Percentiles rank a stretch among this genome's conserved stretches.
These are phyloP conservation scores for Neurospora sp. DNA, from an alignment of 495 filamentous ascomycete species.

Conservation along the genomic window DNA sequence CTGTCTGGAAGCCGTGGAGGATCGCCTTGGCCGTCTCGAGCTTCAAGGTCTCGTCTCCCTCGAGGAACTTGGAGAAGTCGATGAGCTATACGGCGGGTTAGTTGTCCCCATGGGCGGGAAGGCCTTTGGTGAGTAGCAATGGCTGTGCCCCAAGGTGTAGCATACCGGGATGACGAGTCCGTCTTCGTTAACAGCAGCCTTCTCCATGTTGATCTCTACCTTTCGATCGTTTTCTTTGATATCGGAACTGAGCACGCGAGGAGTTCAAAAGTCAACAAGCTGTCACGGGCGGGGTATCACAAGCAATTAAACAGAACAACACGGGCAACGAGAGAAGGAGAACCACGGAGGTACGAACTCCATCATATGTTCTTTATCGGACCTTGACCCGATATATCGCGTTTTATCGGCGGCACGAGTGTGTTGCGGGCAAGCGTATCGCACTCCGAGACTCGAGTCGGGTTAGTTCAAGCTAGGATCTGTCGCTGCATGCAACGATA, in stretches of 20 bases:
- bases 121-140: not conserved
- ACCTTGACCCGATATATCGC: not conserved
- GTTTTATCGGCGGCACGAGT: not conserved
- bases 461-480: not conserved
- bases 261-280: not conserved
- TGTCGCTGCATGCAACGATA: not conserved
- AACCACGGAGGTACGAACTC: not conserved
- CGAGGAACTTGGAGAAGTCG: slow-evolving; percentile 69
- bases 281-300: not conserved
- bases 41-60: slow-evolving; percentile 51
- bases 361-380: not conserved
- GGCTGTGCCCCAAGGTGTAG: not conserved
- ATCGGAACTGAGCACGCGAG: not conserved
- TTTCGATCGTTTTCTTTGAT: not conserved
- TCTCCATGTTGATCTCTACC: slow-evolving; percentile 23
- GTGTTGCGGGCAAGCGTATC: not conserved
- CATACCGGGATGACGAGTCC: slow-evolving; percentile 61
- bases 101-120: not conserved
- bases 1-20: slow-evolving; percentile 68
- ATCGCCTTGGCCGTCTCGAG: slow-evolving; percentile 58
- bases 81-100: slow-evolving; percentile 51
- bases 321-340: not conserved
- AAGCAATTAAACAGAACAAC: not conserved
- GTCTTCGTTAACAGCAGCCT: slow-evolving; percentile 53
- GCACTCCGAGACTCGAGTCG: not conserved